Evolutionary conservation across 495 filamentous ascomycete species (phyloP).

Genomic region (Daldinia decipiens): DNA sequence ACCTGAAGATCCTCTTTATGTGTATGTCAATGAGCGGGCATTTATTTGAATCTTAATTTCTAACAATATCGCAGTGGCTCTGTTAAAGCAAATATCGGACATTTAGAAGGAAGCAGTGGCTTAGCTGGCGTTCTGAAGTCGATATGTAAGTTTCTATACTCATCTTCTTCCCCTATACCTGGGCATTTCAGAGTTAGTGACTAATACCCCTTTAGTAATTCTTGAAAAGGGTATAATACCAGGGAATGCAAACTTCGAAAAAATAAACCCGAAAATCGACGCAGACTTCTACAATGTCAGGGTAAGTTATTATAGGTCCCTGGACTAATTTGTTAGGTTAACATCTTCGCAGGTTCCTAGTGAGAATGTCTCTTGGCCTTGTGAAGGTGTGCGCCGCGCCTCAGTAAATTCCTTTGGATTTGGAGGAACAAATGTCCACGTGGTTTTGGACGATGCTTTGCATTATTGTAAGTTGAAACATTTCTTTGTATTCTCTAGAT

Average conservation of each 20-base stretch:
- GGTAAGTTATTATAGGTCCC: slow-evolving; percentile 8
- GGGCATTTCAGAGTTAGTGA: background rate
- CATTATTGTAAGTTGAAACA: slow-evolving; percentile 16
- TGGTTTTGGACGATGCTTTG: slow-evolving; percentile 59
- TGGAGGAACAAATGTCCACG: slow-evolving; percentile 68
- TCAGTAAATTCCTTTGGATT: slow-evolving; percentile 68
- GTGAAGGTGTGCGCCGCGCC: slow-evolving; percentile 51
- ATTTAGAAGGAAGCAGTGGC: slow-evolving; percentile 63
- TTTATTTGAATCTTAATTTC: background rate
- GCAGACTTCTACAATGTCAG: slow-evolving; percentile 42
- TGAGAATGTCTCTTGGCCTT: slow-evolving; percentile 43
- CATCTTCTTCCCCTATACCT: slow-evolving; percentile 8
- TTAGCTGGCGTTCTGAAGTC: slow-evolving; percentile 65
- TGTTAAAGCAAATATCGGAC: slow-evolving; percentile 66
- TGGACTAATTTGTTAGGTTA: background rate
- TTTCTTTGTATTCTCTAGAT: too few relatives aligned
- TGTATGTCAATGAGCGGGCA: slow-evolving; percentile 44
- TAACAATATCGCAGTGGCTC: slow-evolving; percentile 51
- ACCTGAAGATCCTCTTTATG: slow-evolving; percentile 50
- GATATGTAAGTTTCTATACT: slow-evolving; percentile 52
- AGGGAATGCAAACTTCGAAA: slow-evolving; percentile 57
- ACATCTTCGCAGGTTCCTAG: slow-evolving; percentile 40
- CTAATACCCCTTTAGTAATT: slow-evolving; percentile 46
- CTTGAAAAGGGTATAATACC: slow-evolving; percentile 61
- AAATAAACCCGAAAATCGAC: slow-evolving; percentile 57